Evolutionary conservation across 352 stramenopile genomes (phyloP), one percentile per base, ranked within the genome.

Genomic region (Phytophthora kernoviae): DNA sequence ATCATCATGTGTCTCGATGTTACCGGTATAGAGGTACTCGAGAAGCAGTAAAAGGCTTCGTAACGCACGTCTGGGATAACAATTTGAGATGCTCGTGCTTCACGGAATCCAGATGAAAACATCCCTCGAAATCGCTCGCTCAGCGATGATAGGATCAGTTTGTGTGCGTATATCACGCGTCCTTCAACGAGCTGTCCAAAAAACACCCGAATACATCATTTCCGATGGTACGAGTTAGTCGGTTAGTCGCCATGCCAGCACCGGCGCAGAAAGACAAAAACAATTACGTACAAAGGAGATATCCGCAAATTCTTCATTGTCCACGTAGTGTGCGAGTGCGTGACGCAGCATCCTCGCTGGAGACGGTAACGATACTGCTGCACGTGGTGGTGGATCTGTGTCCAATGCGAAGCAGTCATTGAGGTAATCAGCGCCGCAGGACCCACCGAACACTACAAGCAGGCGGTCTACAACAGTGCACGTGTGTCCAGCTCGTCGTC

Each of bases 371-470:
- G 81, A 93, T n/a, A 98, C 82, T 34, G 72, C 76, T 7, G 93
- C 86, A 1, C 81, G 66, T 26, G 92, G 93, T 34, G 86, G 77
- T 45, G 94, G 93, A 60, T 99, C 96, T 7, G 94, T 98, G 65
- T 98, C 94, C 15, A 99, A 76, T 39, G 97, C 84, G 57, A 95
- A 97, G 47, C 98, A 96, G 64, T 99, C 96, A 70, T 95, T 97
- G 7, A 98, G 73, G 67, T 98, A 98, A 42, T 98, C 88, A 54
- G 84, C 89, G 9, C 90, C 90, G 47, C 88, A 97, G 2, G 80
- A 96, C 11, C 96, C 94, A 36, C 94, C 94, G 79, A 99, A 98
- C 4, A 98, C 70, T 54, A 97, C 97, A 17, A 99, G 91, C 63
- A 93, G 87, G 34, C 93, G 84, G 60, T 96, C 89, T 7, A 98